Conservation (phyloP, 2,329 filamentous ascomycete genomes). For the Alternaria brassicicola region DNA sequence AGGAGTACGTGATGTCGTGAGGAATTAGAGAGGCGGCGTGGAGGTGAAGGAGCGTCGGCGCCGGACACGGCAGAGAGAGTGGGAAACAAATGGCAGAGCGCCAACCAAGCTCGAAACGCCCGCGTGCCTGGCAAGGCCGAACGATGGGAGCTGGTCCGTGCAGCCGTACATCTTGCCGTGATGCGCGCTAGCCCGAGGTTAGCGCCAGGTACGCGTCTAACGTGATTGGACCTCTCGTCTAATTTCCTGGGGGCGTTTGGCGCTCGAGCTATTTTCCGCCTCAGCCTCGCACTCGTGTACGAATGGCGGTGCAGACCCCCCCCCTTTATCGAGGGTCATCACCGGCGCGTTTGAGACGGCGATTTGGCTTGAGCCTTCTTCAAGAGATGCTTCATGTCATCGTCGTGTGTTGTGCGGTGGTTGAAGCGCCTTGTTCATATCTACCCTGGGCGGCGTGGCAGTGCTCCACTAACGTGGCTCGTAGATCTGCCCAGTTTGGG, state of each 20-base stretch:
- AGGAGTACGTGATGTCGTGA: slow-evolving; percentile 27
- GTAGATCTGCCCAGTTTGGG: neutral
- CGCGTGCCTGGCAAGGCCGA: slow-evolving; percentile 27
- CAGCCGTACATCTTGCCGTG: slow-evolving; percentile 30
- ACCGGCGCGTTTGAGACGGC: slow-evolving; percentile 20
- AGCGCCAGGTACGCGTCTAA: slow-evolving; percentile 34
- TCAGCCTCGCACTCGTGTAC: slow-evolving; percentile 19
- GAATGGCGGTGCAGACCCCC: slow-evolving; percentile 23
- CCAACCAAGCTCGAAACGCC: slow-evolving; percentile 27
- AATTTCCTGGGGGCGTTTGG: slow-evolving; percentile 33
- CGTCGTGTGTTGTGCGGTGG: neutral
- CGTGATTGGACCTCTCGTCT: slow-evolving; percentile 36
- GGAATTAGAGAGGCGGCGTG: slow-evolving; percentile 27
- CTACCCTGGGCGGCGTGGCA: neutral
- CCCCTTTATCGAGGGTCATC: slow-evolving; percentile 27
- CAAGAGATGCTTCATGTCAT: neutral
- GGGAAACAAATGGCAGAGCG: slow-evolving; percentile 26
- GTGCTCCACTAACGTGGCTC: neutral
- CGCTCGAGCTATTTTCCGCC: slow-evolving; percentile 32
- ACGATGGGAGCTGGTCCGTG: slow-evolving; percentile 20
- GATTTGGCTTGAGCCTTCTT: neutral
- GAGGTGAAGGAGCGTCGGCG: slow-evolving; percentile 18
- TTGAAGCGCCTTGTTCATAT: neutral
- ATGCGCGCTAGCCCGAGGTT: slow-evolving; percentile 24
- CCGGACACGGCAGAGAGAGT: slow-evolving; percentile 13